Percentiles rank a stretch among this genome's conserved stretches.
Evolutionary conservation across 148 eudicot genomes (phyloP).

Genomic region (Amaranthus cruentus): DNA sequence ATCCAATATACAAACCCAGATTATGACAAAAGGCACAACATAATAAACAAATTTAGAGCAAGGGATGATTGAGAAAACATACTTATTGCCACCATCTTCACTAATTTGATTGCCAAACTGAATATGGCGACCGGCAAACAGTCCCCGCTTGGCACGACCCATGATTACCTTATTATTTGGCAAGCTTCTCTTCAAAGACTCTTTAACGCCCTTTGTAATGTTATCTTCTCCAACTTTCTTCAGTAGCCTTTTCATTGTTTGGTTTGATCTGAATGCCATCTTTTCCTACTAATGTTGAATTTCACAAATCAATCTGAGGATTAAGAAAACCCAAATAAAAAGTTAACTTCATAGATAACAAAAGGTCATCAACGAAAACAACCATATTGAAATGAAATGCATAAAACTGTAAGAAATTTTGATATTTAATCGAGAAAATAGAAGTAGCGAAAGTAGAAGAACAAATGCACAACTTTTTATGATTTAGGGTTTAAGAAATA

Average conservation of each 20-base stretch:
- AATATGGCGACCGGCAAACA: constrained; percentile 92
- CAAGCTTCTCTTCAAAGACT: constrained; percentile 42
- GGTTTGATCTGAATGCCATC: constrained; percentile 83
- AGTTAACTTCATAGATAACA: neutral
- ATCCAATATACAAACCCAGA: neutral
- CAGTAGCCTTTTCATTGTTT: constrained; percentile 74
- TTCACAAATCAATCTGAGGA: neutral
- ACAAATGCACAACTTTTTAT: too few relatives aligned
- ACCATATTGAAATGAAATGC: too few relatives aligned
- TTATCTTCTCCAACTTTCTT: constrained; percentile 80
- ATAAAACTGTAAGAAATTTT: too few relatives aligned
- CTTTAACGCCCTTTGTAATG: constrained; percentile 57
- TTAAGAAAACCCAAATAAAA: neutral
- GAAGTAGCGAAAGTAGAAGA: too few relatives aligned
- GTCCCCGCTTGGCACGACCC: constrained; percentile 91
- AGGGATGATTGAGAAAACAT: constrained; percentile 18
- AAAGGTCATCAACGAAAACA: too few relatives aligned
- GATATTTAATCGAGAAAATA: too few relatives aligned
- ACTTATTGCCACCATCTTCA: constrained; percentile 95
- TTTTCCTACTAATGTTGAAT: constrained; percentile 8
- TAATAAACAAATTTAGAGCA: neutral
- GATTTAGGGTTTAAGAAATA: too few relatives aligned
- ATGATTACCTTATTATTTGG: constrained; percentile 72
- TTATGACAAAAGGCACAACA: neutral
- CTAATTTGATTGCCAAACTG: constrained; percentile 82